Base-by-base conservation (phyloP, 306 rosid genomes). In the Castanea sativa region DNA sequence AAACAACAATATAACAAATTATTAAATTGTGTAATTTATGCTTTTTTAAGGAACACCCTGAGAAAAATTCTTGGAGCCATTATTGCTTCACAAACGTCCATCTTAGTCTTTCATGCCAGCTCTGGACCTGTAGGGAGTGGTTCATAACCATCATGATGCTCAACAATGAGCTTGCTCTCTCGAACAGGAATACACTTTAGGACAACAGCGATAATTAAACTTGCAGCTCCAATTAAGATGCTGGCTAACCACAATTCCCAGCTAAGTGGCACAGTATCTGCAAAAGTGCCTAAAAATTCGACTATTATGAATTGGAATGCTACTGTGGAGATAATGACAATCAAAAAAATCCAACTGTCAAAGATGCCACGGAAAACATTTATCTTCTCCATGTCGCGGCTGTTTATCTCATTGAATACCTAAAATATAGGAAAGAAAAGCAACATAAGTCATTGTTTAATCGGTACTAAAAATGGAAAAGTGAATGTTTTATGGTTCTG, bases 331-430 rank as follows among this genome's bases (percentile, higher is more conserved):
- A 68, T 75, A 52, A 91, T 83, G 35, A 94, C 97, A 81, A 74
- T 73, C 20, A 90, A 20, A 84, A 94, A 92, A 1, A 86, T 64
- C 86, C 90, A 86, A 74, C 95, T 92, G 25, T 73, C 80, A 5
- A 84, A 83, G 43, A 92, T 82, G 61, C 97, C 93, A 71, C 43
- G 10, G 25, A 92, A 80, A 1, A 94, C 93, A 85, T 94, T 87
- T 13, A 91, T 94, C 83, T 91, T 89, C 88, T 87, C 97, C 97
- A 94, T 94, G 82, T 94, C 99, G 7, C 97, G 93, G 86, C 97
- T 88, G 89, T 89, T 94, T 60, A 94, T 82, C 85, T 94, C 99
- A 15, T 94, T 94, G 87, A 94, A 91, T 43, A 92, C 86, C 97
- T 94, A 55, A 51, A 3, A 49, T 73, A 51, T 61, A 29, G 30